Evolutionary conservation across 176 grass and related monocot species (phyloP).

Genomic region (Phoenix roebelenii): DNA sequence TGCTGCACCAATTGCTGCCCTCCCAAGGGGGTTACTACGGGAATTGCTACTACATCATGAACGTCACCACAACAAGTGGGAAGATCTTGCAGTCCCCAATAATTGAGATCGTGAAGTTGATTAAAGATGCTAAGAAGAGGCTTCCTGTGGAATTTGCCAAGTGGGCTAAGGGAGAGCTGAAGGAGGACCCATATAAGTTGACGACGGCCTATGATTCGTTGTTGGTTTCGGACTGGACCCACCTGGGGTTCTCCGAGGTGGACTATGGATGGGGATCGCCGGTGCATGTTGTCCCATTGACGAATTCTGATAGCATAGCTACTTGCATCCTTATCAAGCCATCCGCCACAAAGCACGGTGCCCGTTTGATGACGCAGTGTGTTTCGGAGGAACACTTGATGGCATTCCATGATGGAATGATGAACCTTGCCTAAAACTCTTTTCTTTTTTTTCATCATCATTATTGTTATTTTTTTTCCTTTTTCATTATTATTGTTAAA

Average conservation of each 20-base stretch:
- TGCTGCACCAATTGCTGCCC: constrained; percentile 8
- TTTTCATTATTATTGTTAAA: too few species aligned
- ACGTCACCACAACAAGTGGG: neutral
- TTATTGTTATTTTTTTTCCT: too few species aligned
- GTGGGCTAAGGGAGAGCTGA: constrained; percentile 35
- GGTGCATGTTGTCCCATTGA: constrained; percentile 72
- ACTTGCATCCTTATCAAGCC: constrained; percentile 85
- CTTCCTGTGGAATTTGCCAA: neutral
- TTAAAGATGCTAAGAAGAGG: constrained; percentile 13
- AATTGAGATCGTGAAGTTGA: constrained; percentile 10
- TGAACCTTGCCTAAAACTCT: constrained; percentile 29
- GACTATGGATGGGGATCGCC: constrained; percentile 87
- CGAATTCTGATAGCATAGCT: constrained; percentile 82
- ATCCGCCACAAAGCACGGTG: constrained; percentile 53
- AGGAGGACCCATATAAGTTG: constrained; percentile 72
- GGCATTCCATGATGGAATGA: constrained; percentile 61
- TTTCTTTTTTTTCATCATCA: too few species aligned
- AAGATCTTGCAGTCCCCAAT: neutral
- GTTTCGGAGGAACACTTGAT: constrained; percentile 48
- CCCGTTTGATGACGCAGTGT: constrained; percentile 74
- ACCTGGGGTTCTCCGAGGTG: constrained; percentile 75
- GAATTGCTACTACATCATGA: constrained; percentile 20
- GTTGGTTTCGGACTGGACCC: constrained; percentile 81
- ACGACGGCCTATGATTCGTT: constrained; percentile 67
- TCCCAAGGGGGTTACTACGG: neutral